A percentile compares a stretch with the other conserved stretches of the same genome.
Evolutionary conservation across 2,329 filamentous ascomycete species (phyloP).

Genomic region (Diaporthe caulivora): DNA sequence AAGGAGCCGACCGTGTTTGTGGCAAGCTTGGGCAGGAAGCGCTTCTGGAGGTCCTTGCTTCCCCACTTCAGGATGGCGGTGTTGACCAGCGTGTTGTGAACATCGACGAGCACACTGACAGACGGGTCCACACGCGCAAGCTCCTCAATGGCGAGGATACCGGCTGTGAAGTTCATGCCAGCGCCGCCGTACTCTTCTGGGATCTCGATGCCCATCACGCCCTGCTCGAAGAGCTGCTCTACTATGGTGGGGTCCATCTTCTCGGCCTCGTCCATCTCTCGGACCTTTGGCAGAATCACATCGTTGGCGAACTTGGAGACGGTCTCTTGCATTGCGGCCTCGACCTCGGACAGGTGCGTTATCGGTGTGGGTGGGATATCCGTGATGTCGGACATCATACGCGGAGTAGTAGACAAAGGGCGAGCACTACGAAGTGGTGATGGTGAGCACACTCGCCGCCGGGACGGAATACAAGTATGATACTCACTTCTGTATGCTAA

Average conservation of each 20-base stretch:
- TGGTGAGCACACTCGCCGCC: conserved; percentile 16
- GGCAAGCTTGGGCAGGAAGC: conserved; percentile 89
- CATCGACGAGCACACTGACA: conserved; percentile 94
- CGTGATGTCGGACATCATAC: conserved; percentile 73
- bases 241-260: conserved; percentile 89
- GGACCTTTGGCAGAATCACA: conserved; percentile 88
- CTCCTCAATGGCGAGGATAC: conserved; percentile 97
- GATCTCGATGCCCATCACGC: conserved; percentile 97
- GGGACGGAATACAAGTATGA: conserved; percentile 3
- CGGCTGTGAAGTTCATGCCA: conserved; percentile 98
- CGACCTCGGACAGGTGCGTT: conserved; percentile 90
- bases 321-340: conserved; percentile 88
- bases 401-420: conserved; percentile 71
- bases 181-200: conserved; percentile 97
- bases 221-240: conserved; percentile 96
- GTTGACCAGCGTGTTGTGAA: conserved; percentile 98
- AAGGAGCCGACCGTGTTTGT: conserved; percentile 93
- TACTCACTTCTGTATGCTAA: conserved; percentile 49
- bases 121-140: conserved; percentile 93
- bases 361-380: conserved; percentile 92
- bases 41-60: conserved; percentile 80
- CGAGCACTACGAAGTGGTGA: conserved; percentile 53
- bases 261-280: conserved; percentile 98
- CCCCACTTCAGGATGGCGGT: conserved; percentile 91
- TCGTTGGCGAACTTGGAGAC: conserved; percentile 93